Base-by-base conservation (phyloP, 1,139 yeast species). In the Scheffersomyces lignicola region DNA sequence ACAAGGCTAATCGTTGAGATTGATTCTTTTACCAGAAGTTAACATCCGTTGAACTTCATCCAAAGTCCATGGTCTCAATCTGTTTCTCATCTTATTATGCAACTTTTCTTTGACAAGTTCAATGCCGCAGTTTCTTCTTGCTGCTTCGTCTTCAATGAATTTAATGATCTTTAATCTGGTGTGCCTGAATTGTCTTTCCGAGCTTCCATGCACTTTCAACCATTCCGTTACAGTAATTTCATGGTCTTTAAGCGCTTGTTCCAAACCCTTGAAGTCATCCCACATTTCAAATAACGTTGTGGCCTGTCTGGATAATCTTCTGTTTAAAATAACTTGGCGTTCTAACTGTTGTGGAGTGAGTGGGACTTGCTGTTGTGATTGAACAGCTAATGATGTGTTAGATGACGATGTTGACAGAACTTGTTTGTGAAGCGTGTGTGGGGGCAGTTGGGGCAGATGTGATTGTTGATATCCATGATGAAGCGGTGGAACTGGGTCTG, bases 41-140 rank as follows among this genome's bases (percentile, higher is more conserved):
- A 62, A 49, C 65, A 60, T 62, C 34, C 69, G 43, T 41, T 62
- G 69, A n/a, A 62, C 65, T 44, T 62, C 68, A 43, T 62, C 69
- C 34, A 62, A 48, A 7, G 69, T 62, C 67, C 68, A 62, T 2
- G 68, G 68, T 37, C 64, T 49, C 28, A 48, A 39, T 27, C 67
- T 39, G 42, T 62, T 60, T 36, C 60, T 49, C 68, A 62, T 62
- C 35, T 62, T 62, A 17, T 48, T 47, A 36, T 62, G 65, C 13
- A 62, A 47, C 37, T 51, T 52, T 26, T 62, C 64, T 38, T 62
- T 62, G 8, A 62, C 42, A n/a, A 37, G 38, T 32, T 60, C 68
- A 9, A 57, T 56, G 12, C 47, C 39, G 16, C 37, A 26, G 18
- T 52, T 47, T 11, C 56, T 44, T 32, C 60, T 40, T 16, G 42